phyloP scores from a whole-genome alignment of 2,329 filamentous ascomycete species.

The Pleomassaria siparia region DNA sequence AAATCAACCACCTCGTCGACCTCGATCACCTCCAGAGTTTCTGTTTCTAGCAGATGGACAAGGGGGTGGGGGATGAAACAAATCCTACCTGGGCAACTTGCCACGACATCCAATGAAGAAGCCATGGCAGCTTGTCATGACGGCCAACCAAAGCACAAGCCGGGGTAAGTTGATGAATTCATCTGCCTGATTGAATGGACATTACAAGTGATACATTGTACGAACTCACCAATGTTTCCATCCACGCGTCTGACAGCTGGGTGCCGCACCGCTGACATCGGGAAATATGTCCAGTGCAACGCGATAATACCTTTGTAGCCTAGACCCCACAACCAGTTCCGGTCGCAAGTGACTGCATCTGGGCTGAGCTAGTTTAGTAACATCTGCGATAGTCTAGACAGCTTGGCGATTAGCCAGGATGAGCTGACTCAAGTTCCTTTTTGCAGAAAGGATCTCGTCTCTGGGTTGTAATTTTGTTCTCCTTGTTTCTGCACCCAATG shows the following conservation, averaged over 20 bases:
- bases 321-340: not conserved
- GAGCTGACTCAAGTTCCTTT: not conserved
- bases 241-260: not conserved
- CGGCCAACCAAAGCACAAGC: not conserved
- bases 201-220: not conserved
- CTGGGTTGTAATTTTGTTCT: not conserved
- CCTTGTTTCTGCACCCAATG: not conserved
- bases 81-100: not conserved
- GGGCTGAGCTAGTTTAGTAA: not conserved
- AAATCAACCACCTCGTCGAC: not conserved
- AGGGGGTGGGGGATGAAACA: not conserved
- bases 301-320: too few relatives aligned
- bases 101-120: too few relatives aligned
- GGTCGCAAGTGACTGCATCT: not conserved
- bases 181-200: not conserved
- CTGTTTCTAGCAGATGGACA: slow-evolving; percentile 1
- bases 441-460: not conserved
- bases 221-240: not conserved
- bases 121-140: too few relatives aligned
- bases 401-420: not conserved
- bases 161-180: not conserved
- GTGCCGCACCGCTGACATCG: not conserved
- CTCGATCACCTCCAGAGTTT: not conserved
- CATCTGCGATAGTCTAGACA: not conserved
- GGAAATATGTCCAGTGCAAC: not conserved